These are phyloP conservation scores for Gliomastix tumulicola DNA, from an alignment of 2,329 filamentous ascomycete species.

Conservation along the genomic window DNA sequence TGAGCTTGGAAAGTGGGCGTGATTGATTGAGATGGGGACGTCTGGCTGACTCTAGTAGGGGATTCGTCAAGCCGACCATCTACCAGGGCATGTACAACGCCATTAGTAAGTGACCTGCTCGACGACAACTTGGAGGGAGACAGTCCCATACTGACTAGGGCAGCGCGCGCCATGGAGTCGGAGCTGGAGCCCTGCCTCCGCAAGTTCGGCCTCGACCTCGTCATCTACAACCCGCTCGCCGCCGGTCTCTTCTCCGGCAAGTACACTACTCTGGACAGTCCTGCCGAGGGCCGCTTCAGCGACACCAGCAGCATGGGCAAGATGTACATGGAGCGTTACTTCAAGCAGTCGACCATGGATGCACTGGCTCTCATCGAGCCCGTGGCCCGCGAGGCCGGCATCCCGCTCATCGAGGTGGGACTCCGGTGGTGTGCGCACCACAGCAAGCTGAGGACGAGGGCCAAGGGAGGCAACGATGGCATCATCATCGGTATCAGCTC, in stretches of 20 bases:
- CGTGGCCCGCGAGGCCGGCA: slow-evolving; percentile 1
- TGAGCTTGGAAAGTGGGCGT: neutral
- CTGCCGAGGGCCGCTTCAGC: slow-evolving; percentile 17
- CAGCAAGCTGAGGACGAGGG: slow-evolving; percentile 2
- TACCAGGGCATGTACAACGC: slow-evolving; percentile 66
- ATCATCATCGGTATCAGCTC: slow-evolving; percentile 6
- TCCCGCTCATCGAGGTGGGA: slow-evolving; percentile 3
- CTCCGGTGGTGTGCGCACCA: slow-evolving; percentile 4
- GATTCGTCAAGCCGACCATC: slow-evolving; percentile 64
- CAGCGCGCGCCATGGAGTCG: slow-evolving; percentile 53
- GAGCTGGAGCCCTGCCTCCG: slow-evolving; percentile 60
- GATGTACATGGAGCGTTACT: slow-evolving; percentile 5
- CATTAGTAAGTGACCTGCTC: slow-evolving; percentile 9
- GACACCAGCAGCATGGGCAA: slow-evolving; percentile 3
- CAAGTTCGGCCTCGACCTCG: slow-evolving; percentile 62
- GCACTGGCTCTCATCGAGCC: slow-evolving; percentile 3
- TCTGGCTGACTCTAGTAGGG: slow-evolving; percentile 19
- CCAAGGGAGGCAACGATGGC: slow-evolving; percentile 4
- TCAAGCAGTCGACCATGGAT: slow-evolving; percentile 3
- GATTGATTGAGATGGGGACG: neutral
- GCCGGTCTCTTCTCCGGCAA: slow-evolving; percentile 66
- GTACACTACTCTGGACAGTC: slow-evolving; percentile 18
- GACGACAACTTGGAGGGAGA: neutral
- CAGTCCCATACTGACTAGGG: slow-evolving; percentile 25
- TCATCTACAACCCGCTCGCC: slow-evolving; percentile 66